phyloP scores from a whole-genome alignment of 2,329 filamentous ascomycete genomes.

The Aspergillus ochraceoroseus region DNA sequence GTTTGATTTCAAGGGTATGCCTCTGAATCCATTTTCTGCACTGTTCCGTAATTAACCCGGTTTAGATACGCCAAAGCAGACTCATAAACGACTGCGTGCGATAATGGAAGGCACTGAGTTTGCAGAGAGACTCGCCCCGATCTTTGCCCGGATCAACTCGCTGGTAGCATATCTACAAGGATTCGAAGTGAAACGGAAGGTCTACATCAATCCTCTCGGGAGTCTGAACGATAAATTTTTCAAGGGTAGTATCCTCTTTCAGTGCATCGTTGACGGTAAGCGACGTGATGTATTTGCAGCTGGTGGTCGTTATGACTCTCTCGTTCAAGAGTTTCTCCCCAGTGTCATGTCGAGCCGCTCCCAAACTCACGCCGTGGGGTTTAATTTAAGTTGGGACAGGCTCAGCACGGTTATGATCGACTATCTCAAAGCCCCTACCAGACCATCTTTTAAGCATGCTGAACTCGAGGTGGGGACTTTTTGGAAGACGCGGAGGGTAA shows the following conservation, averaged over 20 bases:
- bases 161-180: slow-evolving; percentile 71
- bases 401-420: slow-evolving; percentile 60
- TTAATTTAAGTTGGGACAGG: slow-evolving; percentile 84
- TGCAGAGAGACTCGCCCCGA: slow-evolving; percentile 48
- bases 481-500: slow-evolving; percentile 60
- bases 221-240: slow-evolving; percentile 93
- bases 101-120: slow-evolving; percentile 54
- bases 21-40: slow-evolving; percentile 42
- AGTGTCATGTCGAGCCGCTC: slow-evolving; percentile 59
- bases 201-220: slow-evolving; percentile 79
- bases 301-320: slow-evolving; percentile 83
- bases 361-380: slow-evolving; percentile 79
- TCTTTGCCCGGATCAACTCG: slow-evolving; percentile 72
- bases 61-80: slow-evolving; percentile 66
- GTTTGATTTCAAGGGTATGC: slow-evolving; percentile 79
- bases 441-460: slow-evolving; percentile 61
- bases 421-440: slow-evolving; percentile 47
- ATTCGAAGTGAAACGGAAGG: slow-evolving; percentile 68
- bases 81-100: slow-evolving; percentile 58
- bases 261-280: slow-evolving; percentile 82
- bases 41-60: slow-evolving; percentile 49
- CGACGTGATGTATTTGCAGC: slow-evolving; percentile 80
- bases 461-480: slow-evolving; percentile 59
- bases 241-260: slow-evolving; percentile 76
- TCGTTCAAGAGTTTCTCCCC: slow-evolving; percentile 78